A percentile compares a stretch with the other conserved stretches of the same genome.
These are phyloP conservation scores for Oryza coarctata DNA, from an alignment of 176 grass and related monocot genomes.

Conservation along the genomic window DNA sequence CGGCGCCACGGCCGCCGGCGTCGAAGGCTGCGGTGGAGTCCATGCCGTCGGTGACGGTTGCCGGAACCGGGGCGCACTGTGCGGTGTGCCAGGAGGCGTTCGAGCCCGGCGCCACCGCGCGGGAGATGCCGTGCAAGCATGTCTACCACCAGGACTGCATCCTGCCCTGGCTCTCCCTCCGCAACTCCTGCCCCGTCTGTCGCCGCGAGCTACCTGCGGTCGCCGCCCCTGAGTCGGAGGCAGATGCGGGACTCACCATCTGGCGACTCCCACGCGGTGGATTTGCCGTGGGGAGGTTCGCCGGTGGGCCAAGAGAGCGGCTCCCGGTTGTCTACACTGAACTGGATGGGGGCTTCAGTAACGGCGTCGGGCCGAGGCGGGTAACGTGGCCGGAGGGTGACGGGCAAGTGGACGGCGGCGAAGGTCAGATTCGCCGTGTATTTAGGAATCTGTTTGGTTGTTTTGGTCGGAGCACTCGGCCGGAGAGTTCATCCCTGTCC, in stretches of 20 bases:
- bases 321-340: conserved; percentile 76
- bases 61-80: conserved; percentile 47
- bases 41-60: conserved; percentile 48
- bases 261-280: conserved; percentile 77
- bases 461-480: conserved; percentile 32
- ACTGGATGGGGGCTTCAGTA: conserved; percentile 71
- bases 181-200: conserved; percentile 95
- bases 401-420: conserved; percentile 30
- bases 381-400: conserved; percentile 53
- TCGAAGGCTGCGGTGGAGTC: conserved; percentile 77
- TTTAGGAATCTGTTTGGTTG: conserved; percentile 63
- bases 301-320: conserved; percentile 57
- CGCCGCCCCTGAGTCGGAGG: conserved; percentile 17
- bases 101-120: conserved; percentile 58
- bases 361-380: conserved; percentile 53
- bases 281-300: conserved; percentile 64
- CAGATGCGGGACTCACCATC: conserved; percentile 64
- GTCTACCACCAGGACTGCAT: conserved; percentile 98
- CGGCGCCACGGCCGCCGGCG: conserved; percentile 57
- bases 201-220: conserved; percentile 62
- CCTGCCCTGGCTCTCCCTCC: conserved; percentile 87
- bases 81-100: conserved; percentile 95
- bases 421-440: conserved; percentile 52
- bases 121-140: conserved; percentile 99
- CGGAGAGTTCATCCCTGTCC: conserved; percentile 38